Base-by-base conservation (phyloP, 257 asterid species). In the Fraxinus americana region DNA sequence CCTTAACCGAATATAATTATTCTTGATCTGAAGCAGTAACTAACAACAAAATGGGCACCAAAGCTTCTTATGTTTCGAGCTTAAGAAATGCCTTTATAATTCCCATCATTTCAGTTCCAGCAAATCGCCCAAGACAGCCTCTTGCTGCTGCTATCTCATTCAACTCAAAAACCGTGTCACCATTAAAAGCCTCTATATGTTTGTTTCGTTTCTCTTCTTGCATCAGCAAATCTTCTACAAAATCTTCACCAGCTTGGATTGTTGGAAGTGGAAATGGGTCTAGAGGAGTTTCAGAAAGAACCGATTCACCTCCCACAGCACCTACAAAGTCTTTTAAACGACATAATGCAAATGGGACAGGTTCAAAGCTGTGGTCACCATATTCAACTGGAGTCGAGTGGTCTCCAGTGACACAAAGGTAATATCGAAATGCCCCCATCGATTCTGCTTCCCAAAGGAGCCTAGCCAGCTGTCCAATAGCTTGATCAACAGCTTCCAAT, bases 91-190 rank as follows among this genome's bases (percentile, higher is more conserved):
- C 83, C 83, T 88, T 95, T 39, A 95, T 92, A 77, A 95, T 84
- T 78, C 89, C 94, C 97, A 95, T 95, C 98, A 93, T 92, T 83
- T 93, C 97, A 78, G 94, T 87, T 43, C 98, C 98, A 63, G 92
- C 84, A 80, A 95, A 95, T 71, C 99, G 81, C 70, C 98, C 98
- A 73, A 93, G 98, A 75, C 87, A 83, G 50, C 98, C 98, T 81
- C 93, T 85, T 63, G 96, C 94, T 23, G 97, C 98, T 43, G 94
- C 93, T 72, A 95, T 74, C 87, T 95, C 99, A 54, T 83, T 80
- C 67, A 88, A 92, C 87, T 90, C 95, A 14, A 3, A 86, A 50
- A 95, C 98, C 0, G 71, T 35, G 77, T 95, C 99, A 11, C 98
- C 97, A 63, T 81, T 82, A 52, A 82, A 88, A 12, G 94, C 88